phyloP scores from a whole-genome alignment of 768 basidiomycete genomes.

The Hygrocybe coccinea region DNA sequence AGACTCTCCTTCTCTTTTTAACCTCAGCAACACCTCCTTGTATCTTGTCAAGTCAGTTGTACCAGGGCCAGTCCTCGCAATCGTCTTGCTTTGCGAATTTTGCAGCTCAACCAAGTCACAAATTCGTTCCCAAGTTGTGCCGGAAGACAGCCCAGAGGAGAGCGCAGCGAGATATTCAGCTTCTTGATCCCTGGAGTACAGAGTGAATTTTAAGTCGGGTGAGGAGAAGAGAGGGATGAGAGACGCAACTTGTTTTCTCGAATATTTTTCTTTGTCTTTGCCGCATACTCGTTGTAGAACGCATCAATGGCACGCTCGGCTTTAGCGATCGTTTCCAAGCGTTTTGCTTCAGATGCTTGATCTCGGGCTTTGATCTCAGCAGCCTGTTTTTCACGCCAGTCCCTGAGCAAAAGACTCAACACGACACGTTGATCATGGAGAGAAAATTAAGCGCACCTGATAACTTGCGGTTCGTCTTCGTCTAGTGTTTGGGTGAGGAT shows the following conservation, averaged over 20 bases:
- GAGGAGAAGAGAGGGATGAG: neutral
- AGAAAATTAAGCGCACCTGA: conserved; percentile 55
- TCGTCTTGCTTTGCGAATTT: conserved; percentile 96
- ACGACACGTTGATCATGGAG: neutral
- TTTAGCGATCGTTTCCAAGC: conserved; percentile 76
- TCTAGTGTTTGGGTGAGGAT: conserved; percentile 62
- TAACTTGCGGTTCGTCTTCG: conserved; percentile 83
- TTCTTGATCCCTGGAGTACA: conserved; percentile 69
- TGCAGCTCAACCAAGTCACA: conserved; percentile 79
- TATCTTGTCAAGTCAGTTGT: conserved; percentile 86
- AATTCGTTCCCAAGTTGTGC: conserved; percentile 96
- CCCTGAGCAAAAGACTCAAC: conserved; percentile 36
- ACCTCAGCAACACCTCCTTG: conserved; percentile 86
- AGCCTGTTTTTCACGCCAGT: conserved; percentile 85
- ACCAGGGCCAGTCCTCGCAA: conserved; percentile 78
- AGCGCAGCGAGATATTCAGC: conserved; percentile 70
- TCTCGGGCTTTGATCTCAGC: conserved; percentile 81
- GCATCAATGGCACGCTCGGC: conserved; percentile 86
- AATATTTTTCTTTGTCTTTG: conserved; percentile 86
- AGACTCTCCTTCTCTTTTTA: conserved; percentile 84
- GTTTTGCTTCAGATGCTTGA: conserved; percentile 67
- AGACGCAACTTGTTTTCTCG: conserved; percentile 87
- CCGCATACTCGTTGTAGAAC: conserved; percentile 84
- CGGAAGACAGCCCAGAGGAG: conserved; percentile 71
- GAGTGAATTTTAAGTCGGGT: neutral